Percentiles rank a stretch among this genome's conserved stretches.
phyloP scores from a whole-genome alignment of 441 rosid genomes.

The Bruguiera hainesii region DNA sequence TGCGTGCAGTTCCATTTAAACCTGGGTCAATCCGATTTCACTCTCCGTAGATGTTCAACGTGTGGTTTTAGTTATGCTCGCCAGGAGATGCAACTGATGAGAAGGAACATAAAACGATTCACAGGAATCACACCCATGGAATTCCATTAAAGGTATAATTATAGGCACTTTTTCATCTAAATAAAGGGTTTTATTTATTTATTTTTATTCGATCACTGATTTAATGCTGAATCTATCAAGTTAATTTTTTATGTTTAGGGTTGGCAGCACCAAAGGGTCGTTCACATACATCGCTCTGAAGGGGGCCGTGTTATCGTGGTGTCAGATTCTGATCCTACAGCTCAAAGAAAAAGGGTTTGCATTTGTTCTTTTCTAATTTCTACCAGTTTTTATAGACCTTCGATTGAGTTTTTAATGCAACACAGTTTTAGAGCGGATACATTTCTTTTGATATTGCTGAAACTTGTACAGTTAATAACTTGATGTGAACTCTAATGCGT shows the following conservation, averaged over 20 bases:
- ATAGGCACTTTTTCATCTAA: not conserved
- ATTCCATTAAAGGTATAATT: slow-evolving; percentile 62
- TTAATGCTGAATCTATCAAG: not conserved
- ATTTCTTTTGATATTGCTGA: not conserved
- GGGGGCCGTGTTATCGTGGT: slow-evolving; percentile 54
- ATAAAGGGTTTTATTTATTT: not conserved
- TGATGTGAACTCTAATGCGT: not conserved
- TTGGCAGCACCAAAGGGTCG: slow-evolving; percentile 59
- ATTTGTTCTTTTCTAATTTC: not conserved
- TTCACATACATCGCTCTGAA: slow-evolving; percentile 29
- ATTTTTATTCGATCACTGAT: slow-evolving; percentile 4
- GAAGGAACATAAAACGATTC: slow-evolving; percentile 57
- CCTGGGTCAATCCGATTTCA: slow-evolving; percentile 87
- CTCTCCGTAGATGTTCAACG: slow-evolving; percentile 48
- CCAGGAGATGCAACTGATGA: slow-evolving; percentile 79
- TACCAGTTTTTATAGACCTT: too few relatives aligned
- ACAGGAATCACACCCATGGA: slow-evolving; percentile 61
- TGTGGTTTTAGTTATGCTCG: slow-evolving; percentile 59
- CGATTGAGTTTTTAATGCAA: too few relatives aligned
- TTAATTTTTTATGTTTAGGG: slow-evolving; percentile 39
- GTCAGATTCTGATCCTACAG: slow-evolving; percentile 46
- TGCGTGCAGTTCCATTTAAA: slow-evolving; percentile 79
- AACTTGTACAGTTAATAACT: not conserved
- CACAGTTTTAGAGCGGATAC: too few relatives aligned
- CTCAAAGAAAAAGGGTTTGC: slow-evolving; percentile 64